Base-by-base conservation (phyloP, 2,329 filamentous ascomycete species). In the Mollisia scopiformis region DNA sequence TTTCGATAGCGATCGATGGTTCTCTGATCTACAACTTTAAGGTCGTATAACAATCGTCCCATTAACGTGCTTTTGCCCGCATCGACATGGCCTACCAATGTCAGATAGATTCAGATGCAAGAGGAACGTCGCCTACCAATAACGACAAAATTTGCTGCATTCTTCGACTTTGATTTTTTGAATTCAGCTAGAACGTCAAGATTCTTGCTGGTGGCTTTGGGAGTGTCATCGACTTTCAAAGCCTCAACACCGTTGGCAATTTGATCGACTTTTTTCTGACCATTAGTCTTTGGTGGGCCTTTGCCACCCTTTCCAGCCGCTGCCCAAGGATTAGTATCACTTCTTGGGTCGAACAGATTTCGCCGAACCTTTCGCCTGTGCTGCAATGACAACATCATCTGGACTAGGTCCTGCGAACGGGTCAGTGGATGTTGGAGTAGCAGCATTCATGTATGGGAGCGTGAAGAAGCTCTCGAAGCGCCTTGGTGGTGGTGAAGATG, bases 11-110 rank as follows among this genome's bases (percentile, higher is more conserved):
- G 94, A 59, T 97, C 92, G 62, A 99, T 84, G 0, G 93, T 94
- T 62, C 93, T 84, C 72, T 96, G 87, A 67, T 97, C 91, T 6
- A 99, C 88, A 27, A 93, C 90, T 62, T 93, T 90, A 41, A 97
- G 84, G 69, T 99, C 95, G 43, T 94, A 88, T 5, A 99, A 80
- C 28, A 99, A 77, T n/a, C 95, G 88, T 0, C 94, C 95, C 94
- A 99, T 98, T 37, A 99, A 83, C 6, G 95, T 99, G 74, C 93
- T 97, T 77, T 99, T 99, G 55, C 95, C 95, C 55, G 96, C 94
- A 75, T 99, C 95, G 58, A 99, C 95, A 74, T 99, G 95, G 14
- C 95, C 93, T 92, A 73, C 58, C 3, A 63, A 21, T 33, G 39
- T 68, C 56, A 62, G 57, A 30, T 57, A 25, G 30, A 43, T 6